Evolutionary conservation across 306 rosid genomes (phyloP).

Genomic region (Corylus heterophylla): DNA sequence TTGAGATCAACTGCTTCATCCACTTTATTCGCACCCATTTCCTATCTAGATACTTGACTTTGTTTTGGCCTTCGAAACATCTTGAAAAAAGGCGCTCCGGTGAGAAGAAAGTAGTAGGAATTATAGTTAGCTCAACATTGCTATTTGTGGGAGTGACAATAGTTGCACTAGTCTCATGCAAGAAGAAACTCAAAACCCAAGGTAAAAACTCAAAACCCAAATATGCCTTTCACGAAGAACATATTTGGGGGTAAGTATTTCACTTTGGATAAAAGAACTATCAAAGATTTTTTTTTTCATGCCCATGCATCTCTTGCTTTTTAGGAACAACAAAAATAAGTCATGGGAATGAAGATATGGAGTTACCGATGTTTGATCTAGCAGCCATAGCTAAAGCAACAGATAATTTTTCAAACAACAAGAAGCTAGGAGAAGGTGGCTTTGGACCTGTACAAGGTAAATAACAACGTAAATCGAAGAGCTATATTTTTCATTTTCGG

Average conservation of each 20-base stretch:
- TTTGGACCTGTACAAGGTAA: slow-evolving; percentile 63
- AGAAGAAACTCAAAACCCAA: neutral
- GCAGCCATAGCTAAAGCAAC: slow-evolving; percentile 41
- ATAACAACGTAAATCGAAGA: neutral
- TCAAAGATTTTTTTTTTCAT: neutral
- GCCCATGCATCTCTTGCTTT: neutral
- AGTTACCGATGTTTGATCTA: slow-evolving; percentile 46
- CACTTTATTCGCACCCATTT: too few species aligned
- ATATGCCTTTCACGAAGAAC: too few species aligned
- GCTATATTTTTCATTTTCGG: neutral
- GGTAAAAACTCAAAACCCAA: neutral
- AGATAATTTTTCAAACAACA: slow-evolving; percentile 37
- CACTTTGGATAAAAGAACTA: neutral
- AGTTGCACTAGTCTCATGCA: neutral
- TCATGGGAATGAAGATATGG: slow-evolving; percentile 36
- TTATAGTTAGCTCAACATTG: neutral
- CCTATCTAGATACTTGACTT: too few species aligned
- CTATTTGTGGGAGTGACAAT: neutral
- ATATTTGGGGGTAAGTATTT: neutral
- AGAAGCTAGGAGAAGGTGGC: slow-evolving; percentile 65
- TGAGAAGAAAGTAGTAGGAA: neutral
- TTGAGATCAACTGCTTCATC: neutral
- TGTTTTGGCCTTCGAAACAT: neutral
- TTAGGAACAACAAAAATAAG: neutral
- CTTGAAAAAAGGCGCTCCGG: too few species aligned